Evolutionary conservation across 2,329 filamentous ascomycete species (phyloP), one percentile per base, ranked within the genome.

Genomic region (Aspergillus aculeatus): DNA sequence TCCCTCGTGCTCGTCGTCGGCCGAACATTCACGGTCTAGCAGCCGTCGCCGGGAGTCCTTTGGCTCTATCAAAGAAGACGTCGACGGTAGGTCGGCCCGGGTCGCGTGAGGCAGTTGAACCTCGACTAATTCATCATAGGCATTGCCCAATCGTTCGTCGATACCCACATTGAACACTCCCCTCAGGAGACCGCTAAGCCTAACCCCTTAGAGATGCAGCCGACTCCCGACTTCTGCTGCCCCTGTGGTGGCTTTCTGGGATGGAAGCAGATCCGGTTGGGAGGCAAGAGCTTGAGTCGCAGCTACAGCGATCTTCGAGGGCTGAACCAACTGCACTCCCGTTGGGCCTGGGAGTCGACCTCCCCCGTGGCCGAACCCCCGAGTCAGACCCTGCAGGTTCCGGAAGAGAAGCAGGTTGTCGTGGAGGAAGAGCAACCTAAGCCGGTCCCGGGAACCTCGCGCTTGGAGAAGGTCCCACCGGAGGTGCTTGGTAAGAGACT

Each of bases 401-500:
- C 67, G 54, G 60, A 63, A n/a, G 24, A 48, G n/a, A 19, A 31
- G 53, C 31, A 55, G 23, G 53, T 47, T 12, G 53, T 44, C 14
- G 38, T 44, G 12, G 38, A 31, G 41, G 53, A 47, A 31, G 52
- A 47, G 41, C 26, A 55, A 44, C 54, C 64, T 50, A 68, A 62
- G 63, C 70, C 58, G 53, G 63, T 65, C 48, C 70, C 66, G 49
- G 71, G 65, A 54, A 70, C 62, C 79, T 74, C 88, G 23, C 80
- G 82, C 26, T 77, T 93, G 47, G 90, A 92, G 78, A 84, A 74
- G 62, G 81, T 93, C 7, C 89, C 89, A 0, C 80, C 83, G 54
- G 89, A 92, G 76, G 79, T 92, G 64, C 82, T 91, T 59, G 84
- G 89, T 91, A 82, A 77, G 87, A 80, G 54, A 12, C 19, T 21